Base-by-base conservation (phyloP, 768 basidiomycete genomes). In the Saitozyma sp. region DNA sequence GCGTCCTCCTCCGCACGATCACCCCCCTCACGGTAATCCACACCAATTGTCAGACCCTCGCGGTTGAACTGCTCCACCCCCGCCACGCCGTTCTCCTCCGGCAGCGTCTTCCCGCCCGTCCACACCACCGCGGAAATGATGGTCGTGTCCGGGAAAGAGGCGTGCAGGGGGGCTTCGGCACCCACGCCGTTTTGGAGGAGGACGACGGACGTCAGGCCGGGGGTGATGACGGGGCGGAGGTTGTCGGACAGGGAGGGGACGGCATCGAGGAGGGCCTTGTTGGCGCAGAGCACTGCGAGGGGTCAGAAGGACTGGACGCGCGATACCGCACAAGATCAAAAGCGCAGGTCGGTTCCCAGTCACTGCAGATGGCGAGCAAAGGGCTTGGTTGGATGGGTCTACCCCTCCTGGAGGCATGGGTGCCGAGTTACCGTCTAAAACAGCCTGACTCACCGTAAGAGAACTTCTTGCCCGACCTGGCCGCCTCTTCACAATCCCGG, bases 51-150 rank as follows among this genome's bases (percentile, higher is more conserved):
- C 62, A 78, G 50, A 16, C 63, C 72, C 52, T 75, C 74, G 10
- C 67, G 43, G 52, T 75, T 75, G 61, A 78, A 78, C 49, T 78
- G 74, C 60, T 78, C 71, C 0, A 69, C 73, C 9, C 69, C 73
- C n/a, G 61, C 57, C 6, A 55, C 19, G 2, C 73, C 73, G 29
- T 58, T 20, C 17, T 65, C 61, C 1, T 61, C 50, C 9, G 68
- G 62, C 1, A 74, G 56, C 9, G 63, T 50, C 41, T 66, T 67
- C 2, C 70, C 76, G 6, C 76, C 76, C 0, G 76, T 75, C 76
- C 76, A 78, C 9, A 77, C 76, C 6, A 75, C 74, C 8, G 76
- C 76, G 16, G 76, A 78, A 51, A 78, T 78, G 62, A 78, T 63
- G 43, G 76, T 72, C 45, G 56, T 75, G 16, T 58, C 29, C 39